Evolutionary conservation across 768 basidiomycete genomes (phyloP).

Genomic region (Austroboletus eburneus): DNA sequence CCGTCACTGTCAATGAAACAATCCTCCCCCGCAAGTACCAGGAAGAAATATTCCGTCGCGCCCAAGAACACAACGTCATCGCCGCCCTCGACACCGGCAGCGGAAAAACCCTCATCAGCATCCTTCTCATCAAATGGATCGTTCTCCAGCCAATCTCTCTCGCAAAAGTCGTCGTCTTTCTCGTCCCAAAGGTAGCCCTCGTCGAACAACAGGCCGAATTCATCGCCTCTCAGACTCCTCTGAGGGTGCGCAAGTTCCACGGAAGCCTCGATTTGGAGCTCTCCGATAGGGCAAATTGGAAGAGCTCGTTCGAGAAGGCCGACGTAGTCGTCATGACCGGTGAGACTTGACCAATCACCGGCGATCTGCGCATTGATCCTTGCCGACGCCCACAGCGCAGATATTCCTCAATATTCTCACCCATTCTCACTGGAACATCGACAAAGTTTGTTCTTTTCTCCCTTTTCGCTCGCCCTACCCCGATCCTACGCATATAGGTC

Average conservation of each 20-base stretch:
- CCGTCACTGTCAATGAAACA: constrained; percentile 31
- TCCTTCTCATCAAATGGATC: constrained; percentile 72
- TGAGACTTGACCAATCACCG: constrained; percentile 28
- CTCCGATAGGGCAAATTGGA: constrained; percentile 64
- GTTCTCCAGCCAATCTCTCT: constrained; percentile 44
- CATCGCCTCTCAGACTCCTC: constrained; percentile 56
- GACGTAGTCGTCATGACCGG: constrained; percentile 88
- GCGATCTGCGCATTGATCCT: constrained; percentile 1
- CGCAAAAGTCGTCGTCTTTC: constrained; percentile 68
- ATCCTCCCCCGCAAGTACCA: constrained; percentile 50
- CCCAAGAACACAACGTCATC: constrained; percentile 50
- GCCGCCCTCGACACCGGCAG: constrained; percentile 57
- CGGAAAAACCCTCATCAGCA: constrained; percentile 60
- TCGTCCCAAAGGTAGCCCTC: constrained; percentile 82
- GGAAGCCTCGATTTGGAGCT: constrained; percentile 72
- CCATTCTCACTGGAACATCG: constrained; percentile 77
- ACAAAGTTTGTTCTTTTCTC: constrained; percentile 39
- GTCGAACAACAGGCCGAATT: constrained; percentile 80
- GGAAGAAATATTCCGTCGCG: constrained; percentile 52
- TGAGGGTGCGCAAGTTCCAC: constrained; percentile 64
- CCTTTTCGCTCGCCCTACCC: not conserved
- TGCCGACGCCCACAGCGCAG: constrained; percentile 49
- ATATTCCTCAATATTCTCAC: constrained; percentile 77
- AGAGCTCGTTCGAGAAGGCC: constrained; percentile 50
- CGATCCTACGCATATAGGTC: constrained; percentile 35